Percentiles rank a stretch among this genome's conserved stretches.
phyloP scores from a whole-genome alignment of 1,284 basidiomycete genomes.

The Tilletia caries region DNA sequence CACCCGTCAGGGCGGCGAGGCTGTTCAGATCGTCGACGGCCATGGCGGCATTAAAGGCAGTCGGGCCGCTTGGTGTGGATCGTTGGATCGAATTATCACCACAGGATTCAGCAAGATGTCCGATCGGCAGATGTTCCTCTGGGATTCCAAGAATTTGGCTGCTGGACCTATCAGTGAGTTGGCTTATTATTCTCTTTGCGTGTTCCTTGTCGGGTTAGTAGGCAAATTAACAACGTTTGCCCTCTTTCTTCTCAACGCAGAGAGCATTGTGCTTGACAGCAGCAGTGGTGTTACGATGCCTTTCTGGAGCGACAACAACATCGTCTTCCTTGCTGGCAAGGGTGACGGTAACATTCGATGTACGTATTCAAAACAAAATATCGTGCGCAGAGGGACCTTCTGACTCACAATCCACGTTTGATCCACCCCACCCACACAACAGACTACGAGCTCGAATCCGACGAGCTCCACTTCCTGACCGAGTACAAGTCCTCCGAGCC shows the following conservation, averaged over 20 bases:
- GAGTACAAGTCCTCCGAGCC: slow-evolving; percentile 89
- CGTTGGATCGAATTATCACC: slow-evolving; percentile 78
- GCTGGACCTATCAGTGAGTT: slow-evolving; percentile 28
- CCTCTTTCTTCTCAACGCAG: not conserved
- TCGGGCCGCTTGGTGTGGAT: slow-evolving; percentile 86
- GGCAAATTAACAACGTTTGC: not conserved
- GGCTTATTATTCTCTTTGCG: not conserved
- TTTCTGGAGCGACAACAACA: slow-evolving; percentile 77
- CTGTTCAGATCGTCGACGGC: slow-evolving; percentile 77
- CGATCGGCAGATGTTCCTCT: slow-evolving; percentile 77
- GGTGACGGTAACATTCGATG: slow-evolving; percentile 50
- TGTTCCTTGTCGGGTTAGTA: too few species aligned
- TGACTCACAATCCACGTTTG: too few species aligned
- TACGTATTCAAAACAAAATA: not conserved
- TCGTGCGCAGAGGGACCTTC: too few species aligned
- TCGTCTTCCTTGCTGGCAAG: slow-evolving; percentile 79
- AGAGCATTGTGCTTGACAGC: slow-evolving; percentile 41
- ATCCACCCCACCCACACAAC: too few species aligned
- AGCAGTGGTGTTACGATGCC: slow-evolving; percentile 87
- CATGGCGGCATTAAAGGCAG: slow-evolving; percentile 92
- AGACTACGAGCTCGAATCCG: slow-evolving; percentile 90
- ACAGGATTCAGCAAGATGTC: slow-evolving; percentile 92
- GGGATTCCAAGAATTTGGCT: slow-evolving; percentile 41
- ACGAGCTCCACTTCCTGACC: slow-evolving; percentile 64
- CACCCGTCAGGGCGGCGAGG: slow-evolving; percentile 71